These are phyloP conservation scores for Fusarium xyrophilum DNA, from an alignment of 2,329 filamentous ascomycete species.

Conservation along the genomic window DNA sequence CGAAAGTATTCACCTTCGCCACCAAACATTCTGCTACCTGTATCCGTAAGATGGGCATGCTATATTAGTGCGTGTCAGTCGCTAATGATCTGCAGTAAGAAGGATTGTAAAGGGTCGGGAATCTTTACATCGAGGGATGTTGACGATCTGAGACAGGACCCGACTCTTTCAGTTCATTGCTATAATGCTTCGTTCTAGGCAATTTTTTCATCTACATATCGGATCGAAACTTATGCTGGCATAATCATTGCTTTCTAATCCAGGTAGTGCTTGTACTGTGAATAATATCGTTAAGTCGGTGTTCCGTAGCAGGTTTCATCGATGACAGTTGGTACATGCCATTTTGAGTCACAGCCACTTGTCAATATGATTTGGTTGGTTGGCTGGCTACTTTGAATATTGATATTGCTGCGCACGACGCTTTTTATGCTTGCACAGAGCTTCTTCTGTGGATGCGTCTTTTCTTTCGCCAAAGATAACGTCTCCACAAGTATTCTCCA, in stretches of 20 bases:
- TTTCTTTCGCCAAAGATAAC: too few species aligned
- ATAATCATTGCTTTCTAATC: background rate
- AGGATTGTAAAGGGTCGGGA: background rate
- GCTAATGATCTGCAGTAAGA: background rate
- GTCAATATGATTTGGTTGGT: too few species aligned
- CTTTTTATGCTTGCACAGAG: too few species aligned
- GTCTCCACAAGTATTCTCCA: too few species aligned
- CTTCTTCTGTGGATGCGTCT: too few species aligned
- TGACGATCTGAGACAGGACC: background rate
- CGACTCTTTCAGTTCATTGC: background rate
- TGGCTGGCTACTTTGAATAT: too few species aligned
- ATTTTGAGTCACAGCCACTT: too few species aligned
- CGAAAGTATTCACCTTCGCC: background rate
- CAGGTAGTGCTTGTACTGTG: too few species aligned
- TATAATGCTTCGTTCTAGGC: background rate
- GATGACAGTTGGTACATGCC: too few species aligned
- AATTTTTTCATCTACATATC: rapidly evolving
- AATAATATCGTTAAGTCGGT: too few species aligned
- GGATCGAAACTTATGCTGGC: rapidly evolving
- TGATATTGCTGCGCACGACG: too few species aligned
- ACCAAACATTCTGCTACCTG: background rate
- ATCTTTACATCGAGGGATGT: background rate
- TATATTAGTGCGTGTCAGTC: rapidly evolving
- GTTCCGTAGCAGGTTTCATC: too few species aligned
- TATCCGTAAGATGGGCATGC: background rate